These are phyloP conservation scores for Trametes cinnabarina DNA, from an alignment of 768 basidiomycete species.

Conservation along the genomic window DNA sequence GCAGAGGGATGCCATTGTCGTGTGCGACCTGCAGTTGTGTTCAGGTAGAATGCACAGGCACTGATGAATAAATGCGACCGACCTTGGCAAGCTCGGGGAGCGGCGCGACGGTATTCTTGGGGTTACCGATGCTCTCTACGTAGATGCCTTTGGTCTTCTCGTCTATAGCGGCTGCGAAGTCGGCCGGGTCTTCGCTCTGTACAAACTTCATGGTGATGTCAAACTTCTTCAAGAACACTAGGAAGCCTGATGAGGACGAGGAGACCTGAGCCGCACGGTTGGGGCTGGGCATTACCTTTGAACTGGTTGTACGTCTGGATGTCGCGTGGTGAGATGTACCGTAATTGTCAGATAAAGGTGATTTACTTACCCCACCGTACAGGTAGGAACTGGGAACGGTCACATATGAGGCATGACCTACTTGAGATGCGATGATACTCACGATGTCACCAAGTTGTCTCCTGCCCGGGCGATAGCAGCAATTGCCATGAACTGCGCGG, in stretches of 20 bases:
- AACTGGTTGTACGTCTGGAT: slow-evolving; percentile 67
- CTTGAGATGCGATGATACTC: slow-evolving; percentile 25
- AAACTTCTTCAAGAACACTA: slow-evolving; percentile 68
- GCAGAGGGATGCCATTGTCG: slow-evolving; percentile 66
- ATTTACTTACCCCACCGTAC: slow-evolving; percentile 59
- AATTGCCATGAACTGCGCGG: slow-evolving; percentile 76
- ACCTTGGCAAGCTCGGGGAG: slow-evolving; percentile 71
- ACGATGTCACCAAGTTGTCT: slow-evolving; percentile 79
- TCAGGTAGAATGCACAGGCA: background rate
- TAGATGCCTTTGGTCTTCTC: slow-evolving; percentile 78
- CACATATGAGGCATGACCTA: background rate
- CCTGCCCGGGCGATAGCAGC: slow-evolving; percentile 57
- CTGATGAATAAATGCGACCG: background rate
- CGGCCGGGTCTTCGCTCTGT: slow-evolving; percentile 51
- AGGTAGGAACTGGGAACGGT: slow-evolving; percentile 48
- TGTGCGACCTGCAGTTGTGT: slow-evolving; percentile 58
- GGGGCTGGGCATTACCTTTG: slow-evolving; percentile 45
- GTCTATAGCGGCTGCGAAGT: slow-evolving; percentile 68
- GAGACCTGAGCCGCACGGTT: background rate
- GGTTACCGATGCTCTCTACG: slow-evolving; percentile 80
- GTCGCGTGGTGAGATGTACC: background rate
- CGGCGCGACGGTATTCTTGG: slow-evolving; percentile 63
- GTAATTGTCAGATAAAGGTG: background rate
- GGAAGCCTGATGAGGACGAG: background rate
- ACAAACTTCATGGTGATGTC: slow-evolving; percentile 70